These are phyloP conservation scores for Pseudogymnoascus sp. DNA, from an alignment of 2,329 filamentous ascomycete species.

Conservation along the genomic window DNA sequence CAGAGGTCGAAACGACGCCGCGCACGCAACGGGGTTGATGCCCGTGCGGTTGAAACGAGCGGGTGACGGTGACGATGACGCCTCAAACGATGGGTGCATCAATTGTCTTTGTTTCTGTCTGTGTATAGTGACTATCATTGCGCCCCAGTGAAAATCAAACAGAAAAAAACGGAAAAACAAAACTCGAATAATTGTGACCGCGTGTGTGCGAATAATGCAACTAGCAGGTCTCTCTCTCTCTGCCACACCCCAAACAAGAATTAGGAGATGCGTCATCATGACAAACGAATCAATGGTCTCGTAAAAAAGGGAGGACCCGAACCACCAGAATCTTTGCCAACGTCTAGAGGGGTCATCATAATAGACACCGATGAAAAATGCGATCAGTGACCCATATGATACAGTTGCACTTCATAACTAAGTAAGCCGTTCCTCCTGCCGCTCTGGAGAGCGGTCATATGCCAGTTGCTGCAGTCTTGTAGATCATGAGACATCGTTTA, in stretches of 20 bases:
- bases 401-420: slow-evolving; percentile 23
- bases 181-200: not conserved
- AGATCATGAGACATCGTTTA: not conserved
- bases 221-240: not conserved
- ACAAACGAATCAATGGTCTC: not conserved
- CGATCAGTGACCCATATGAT: slow-evolving; percentile 30
- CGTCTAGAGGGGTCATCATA: slow-evolving; percentile 18
- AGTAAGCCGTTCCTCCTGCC: slow-evolving; percentile 16
- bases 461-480: not conserved
- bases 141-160: not conserved
- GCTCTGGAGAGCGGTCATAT: not conserved
- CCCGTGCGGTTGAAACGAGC: not conserved
- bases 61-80: not conserved
- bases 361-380: slow-evolving; percentile 24
- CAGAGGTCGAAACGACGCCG: not conserved
- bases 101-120: slow-evolving; percentile 2
- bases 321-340: slow-evolving; percentile 30
- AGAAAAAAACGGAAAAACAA: slow-evolving; percentile 8
- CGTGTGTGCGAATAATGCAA: not conserved
- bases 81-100: not conserved
- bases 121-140: slow-evolving; percentile 3
- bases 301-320: slow-evolving; percentile 19
- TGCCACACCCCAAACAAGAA: not conserved
- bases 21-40: not conserved
- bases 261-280: not conserved